Percentiles rank a stretch among this genome's conserved stretches.
phyloP scores from a whole-genome alignment of 2,329 filamentous ascomycete genomes.

The Podosphaera xanthii region DNA sequence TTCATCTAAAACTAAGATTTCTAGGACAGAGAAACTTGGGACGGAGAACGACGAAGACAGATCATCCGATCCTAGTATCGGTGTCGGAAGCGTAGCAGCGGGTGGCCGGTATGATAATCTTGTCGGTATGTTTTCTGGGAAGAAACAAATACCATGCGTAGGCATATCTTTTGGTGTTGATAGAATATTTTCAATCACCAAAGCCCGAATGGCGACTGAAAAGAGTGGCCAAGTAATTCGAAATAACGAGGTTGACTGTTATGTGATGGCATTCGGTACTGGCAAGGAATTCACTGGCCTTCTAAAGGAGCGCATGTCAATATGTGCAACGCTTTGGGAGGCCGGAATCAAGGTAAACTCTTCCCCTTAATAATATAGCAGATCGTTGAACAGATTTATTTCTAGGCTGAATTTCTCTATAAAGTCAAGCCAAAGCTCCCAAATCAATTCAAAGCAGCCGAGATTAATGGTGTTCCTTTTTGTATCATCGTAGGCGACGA shows the following conservation, averaged over 20 bases:
- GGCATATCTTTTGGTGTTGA: constrained; percentile 89
- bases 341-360: constrained; percentile 53
- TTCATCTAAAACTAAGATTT: constrained; percentile 17
- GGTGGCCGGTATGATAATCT: constrained; percentile 83
- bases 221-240: constrained; percentile 31
- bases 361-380: not conserved
- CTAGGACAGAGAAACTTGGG: constrained; percentile 17
- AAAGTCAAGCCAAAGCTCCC: constrained; percentile 80
- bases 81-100: constrained; percentile 71
- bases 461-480: constrained; percentile 57
- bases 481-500: constrained; percentile 81
- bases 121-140: constrained; percentile 80
- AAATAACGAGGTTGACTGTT: constrained; percentile 65
- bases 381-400: not conserved
- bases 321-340: constrained; percentile 59
- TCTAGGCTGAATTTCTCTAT: constrained; percentile 58
- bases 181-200: constrained; percentile 81
- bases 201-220: constrained; percentile 46
- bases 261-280: constrained; percentile 72
- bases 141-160: constrained; percentile 69
- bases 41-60: constrained; percentile 35
- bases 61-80: constrained; percentile 56
- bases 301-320: constrained; percentile 60
- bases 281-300: constrained; percentile 65
- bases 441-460: constrained; percentile 78